These are phyloP conservation scores for Quercus lobata DNA, from an alignment of 331 rosid species.

Conservation along the genomic window DNA sequence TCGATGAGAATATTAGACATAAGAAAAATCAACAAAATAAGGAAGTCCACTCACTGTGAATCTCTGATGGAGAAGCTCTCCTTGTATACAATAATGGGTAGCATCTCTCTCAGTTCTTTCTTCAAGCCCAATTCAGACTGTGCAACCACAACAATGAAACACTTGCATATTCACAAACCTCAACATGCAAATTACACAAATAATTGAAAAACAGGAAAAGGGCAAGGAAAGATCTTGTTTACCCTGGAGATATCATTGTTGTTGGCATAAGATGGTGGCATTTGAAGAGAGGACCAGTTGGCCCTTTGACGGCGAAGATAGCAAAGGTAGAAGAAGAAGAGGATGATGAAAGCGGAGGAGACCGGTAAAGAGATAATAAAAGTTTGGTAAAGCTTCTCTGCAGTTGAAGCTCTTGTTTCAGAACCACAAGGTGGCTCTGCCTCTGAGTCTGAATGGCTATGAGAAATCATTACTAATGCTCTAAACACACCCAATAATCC, in stretches of 20 bases:
- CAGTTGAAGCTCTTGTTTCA: conserved; percentile 29
- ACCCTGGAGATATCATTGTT: conserved; percentile 36
- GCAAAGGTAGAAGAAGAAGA: conserved; percentile 64
- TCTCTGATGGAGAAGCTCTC: conserved; percentile 80
- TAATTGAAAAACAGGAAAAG: background rate
- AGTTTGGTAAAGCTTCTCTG: conserved; percentile 48
- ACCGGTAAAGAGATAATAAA: conserved; percentile 65
- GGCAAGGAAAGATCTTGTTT: background rate
- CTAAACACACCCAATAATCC: conserved; percentile 10
- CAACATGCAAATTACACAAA: background rate
- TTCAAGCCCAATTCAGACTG: conserved; percentile 60
- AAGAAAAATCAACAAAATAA: background rate
- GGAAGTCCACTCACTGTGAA: conserved; percentile 54
- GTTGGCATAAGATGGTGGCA: conserved; percentile 23
- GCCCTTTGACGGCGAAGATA: conserved; percentile 70
- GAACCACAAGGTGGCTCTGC: conserved; percentile 26
- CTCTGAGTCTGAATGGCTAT: conserved; percentile 1
- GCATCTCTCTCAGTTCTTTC: conserved; percentile 81
- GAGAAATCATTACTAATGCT: conserved; percentile 27
- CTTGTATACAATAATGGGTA: conserved; percentile 68
- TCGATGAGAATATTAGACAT: background rate
- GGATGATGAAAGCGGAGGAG: conserved; percentile 55
- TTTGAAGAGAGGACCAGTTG: conserved; percentile 53
- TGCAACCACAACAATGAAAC: background rate
- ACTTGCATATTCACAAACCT: background rate